These are phyloP conservation scores for Escallonia herrerae DNA, from an alignment of 129 eudicot species.

Conservation along the genomic window DNA sequence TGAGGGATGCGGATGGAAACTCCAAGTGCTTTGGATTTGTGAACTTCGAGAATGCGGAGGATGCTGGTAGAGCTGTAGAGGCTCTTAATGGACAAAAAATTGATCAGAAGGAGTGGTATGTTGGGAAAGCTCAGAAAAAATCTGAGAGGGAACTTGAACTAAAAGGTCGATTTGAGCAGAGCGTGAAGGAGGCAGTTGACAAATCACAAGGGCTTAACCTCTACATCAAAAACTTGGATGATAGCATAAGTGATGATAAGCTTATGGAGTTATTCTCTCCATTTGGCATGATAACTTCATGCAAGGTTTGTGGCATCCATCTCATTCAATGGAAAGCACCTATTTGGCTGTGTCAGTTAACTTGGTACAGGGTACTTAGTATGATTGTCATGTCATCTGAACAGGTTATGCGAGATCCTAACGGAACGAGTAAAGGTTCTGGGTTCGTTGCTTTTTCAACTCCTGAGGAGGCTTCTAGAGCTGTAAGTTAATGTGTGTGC, in stretches of 20 bases:
- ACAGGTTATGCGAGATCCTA: slow-evolving; percentile 89
- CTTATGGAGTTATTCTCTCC: slow-evolving; percentile 69
- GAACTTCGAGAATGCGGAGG: slow-evolving; percentile 85
- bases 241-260: slow-evolving; percentile 59
- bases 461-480: slow-evolving; percentile 90
- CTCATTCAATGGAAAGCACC: not conserved
- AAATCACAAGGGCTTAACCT: slow-evolving; percentile 70
- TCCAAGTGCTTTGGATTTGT: slow-evolving; percentile 93
- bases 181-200: slow-evolving; percentile 64
- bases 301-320: slow-evolving; percentile 58
- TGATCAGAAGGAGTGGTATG: slow-evolving; percentile 89
- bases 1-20: slow-evolving; percentile 75
- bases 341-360: not conserved
- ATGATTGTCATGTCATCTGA: not conserved
- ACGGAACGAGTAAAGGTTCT: slow-evolving; percentile 75
- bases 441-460: slow-evolving; percentile 91
- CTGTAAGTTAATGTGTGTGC: slow-evolving; percentile 44
- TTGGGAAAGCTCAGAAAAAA: slow-evolving; percentile 92
- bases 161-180: slow-evolving; percentile 69
- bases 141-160: slow-evolving; percentile 74
- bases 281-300: slow-evolving; percentile 71
- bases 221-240: slow-evolving; percentile 81
- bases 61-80: slow-evolving; percentile 80
- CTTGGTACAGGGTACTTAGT: not conserved
- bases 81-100: slow-evolving; percentile 72